Evolutionary conservation across 2,329 filamentous ascomycete species (phyloP).

Genomic region (Boeremia lycopersici): DNA sequence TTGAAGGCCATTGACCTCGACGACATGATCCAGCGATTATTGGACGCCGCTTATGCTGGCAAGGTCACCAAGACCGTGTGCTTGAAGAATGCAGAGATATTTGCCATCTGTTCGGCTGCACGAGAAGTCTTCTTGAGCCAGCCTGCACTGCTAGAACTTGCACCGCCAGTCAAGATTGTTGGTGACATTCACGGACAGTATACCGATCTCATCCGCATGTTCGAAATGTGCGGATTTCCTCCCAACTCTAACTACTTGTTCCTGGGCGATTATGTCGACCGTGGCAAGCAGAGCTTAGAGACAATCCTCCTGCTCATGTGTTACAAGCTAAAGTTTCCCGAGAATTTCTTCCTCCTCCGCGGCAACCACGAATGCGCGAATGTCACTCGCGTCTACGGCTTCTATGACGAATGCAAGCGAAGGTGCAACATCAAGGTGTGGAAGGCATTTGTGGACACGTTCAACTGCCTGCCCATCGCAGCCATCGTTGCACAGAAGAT

Average conservation of each 20-base stretch:
- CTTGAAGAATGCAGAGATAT: slow-evolving; percentile 96
- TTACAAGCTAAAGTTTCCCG: slow-evolving; percentile 96
- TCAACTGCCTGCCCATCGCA: slow-evolving; percentile 93
- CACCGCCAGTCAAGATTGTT: slow-evolving; percentile 96
- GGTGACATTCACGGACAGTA: slow-evolving; percentile 97
- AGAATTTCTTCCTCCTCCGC: slow-evolving; percentile 94
- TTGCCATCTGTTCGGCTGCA: slow-evolving; percentile 86
- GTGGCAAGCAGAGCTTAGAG: slow-evolving; percentile 93
- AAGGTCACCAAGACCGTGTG: slow-evolving; percentile 98
- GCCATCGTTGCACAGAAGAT: slow-evolving; percentile 98
- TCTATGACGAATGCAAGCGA: slow-evolving; percentile 98
- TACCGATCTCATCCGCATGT: slow-evolving; percentile 93
- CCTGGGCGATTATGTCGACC: slow-evolving; percentile 93
- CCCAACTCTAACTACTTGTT: slow-evolving; percentile 92
- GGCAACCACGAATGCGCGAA: slow-evolving; percentile 98
- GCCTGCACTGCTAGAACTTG: slow-evolving; percentile 87
- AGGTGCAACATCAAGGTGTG: slow-evolving; percentile 96
- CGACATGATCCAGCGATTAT: slow-evolving; percentile 92
- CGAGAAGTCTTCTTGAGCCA: slow-evolving; percentile 90
- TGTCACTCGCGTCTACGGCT: slow-evolving; percentile 93
- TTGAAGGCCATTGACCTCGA: slow-evolving; percentile 93
- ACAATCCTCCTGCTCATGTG: slow-evolving; percentile 91
- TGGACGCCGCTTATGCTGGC: slow-evolving; percentile 93
- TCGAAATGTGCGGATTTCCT: slow-evolving; percentile 98
- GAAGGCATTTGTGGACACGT: slow-evolving; percentile 97